Evolutionary conservation across 805 yeast species (phyloP).

Genomic region (Metschnikowia henanensis): DNA sequence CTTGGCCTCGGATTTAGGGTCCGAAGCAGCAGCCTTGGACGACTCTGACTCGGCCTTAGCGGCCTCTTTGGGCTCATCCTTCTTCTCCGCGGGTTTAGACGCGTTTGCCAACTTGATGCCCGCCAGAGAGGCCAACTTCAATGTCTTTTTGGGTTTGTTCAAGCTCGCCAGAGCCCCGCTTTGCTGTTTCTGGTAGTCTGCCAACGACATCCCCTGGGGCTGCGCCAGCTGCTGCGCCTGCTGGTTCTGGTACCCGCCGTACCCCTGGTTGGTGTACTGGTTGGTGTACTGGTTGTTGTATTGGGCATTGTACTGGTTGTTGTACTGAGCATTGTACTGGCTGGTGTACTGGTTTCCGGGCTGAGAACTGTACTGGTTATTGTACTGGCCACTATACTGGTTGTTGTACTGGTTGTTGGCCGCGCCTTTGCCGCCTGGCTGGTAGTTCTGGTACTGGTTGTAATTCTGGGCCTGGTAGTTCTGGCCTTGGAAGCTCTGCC

Average conservation of each 20-base stretch:
- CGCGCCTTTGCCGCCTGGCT: conserved; percentile 2
- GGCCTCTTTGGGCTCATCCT: conserved; percentile 40
- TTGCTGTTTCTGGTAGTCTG: conserved; percentile 77
- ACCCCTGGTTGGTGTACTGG: conserved; percentile 26
- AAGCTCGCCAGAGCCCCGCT: conserved; percentile 40
- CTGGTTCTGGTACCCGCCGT: conserved; percentile 16
- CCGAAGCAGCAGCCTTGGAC: conserved; percentile 17
- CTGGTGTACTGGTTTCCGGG: conserved; percentile 19
- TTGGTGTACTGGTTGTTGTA: conserved; percentile 22
- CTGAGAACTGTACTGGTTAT: conserved; percentile 21
- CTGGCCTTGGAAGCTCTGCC: conserved; percentile 8
- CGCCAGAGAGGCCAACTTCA: conserved; percentile 65
- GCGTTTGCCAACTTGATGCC: conserved; percentile 56
- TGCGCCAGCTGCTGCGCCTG: conserved; percentile 19
- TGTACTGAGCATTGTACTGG: conserved; percentile 21
- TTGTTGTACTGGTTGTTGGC: conserved; percentile 14
- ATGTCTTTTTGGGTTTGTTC: conserved; percentile 62
- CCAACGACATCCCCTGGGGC: conserved; percentile 63
- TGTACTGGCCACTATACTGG: conserved; percentile 29
- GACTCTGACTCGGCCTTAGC: conserved; percentile 25
- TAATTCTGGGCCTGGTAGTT: conserved; percentile 2
- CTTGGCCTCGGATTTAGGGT: conserved; percentile 12
- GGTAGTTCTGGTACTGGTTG: conserved; percentile 16
- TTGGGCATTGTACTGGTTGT: conserved; percentile 20
- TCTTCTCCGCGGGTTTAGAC: conserved; percentile 30